Conservation (phyloP, 768 basidiomycete genomes). For the Saitozyma sp. region DNA sequence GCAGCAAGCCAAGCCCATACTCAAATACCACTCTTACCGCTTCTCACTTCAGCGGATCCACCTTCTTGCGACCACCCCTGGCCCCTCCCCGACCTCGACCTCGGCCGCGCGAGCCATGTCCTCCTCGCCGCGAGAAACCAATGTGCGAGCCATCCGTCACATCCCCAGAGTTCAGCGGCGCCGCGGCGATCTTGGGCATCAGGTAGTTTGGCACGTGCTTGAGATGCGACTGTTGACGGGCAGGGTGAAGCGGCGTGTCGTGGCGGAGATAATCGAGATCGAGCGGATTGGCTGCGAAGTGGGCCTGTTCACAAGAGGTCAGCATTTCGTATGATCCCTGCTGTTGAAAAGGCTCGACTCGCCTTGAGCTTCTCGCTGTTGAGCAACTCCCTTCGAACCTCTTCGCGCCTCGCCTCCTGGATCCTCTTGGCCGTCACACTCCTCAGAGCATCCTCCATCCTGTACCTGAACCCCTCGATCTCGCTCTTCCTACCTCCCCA, state of each 20-base stretch:
- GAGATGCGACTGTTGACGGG: conserved; percentile 87
- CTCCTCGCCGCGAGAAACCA: conserved; percentile 67
- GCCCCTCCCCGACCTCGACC: conserved; percentile 57
- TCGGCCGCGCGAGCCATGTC: conserved; percentile 61
- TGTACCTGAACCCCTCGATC: conserved; percentile 94
- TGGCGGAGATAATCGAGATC: conserved; percentile 90
- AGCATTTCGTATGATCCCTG: not conserved
- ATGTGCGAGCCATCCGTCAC: conserved; percentile 62
- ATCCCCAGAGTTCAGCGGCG: conserved; percentile 36
- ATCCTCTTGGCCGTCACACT: conserved; percentile 82
- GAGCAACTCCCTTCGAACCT: conserved; percentile 86
- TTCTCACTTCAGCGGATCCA: conserved; percentile 68
- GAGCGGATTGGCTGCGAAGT: conserved; percentile 94
- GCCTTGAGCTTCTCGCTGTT: conserved; percentile 98
- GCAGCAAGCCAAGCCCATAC: too few relatives aligned
- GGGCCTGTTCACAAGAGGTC: conserved; percentile 62
- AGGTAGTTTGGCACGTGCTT: conserved; percentile 94
- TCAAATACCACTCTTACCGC: conserved; percentile 10
- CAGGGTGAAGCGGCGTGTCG: conserved; percentile 89
- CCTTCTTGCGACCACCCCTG: conserved; percentile 67
- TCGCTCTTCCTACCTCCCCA: conserved; percentile 82
- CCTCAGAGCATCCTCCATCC: conserved; percentile 94
- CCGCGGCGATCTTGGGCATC: conserved; percentile 72
- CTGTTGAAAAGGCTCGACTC: conserved; percentile 26
- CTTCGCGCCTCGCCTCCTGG: conserved; percentile 87